phyloP scores from a whole-genome alignment of 2,329 filamentous ascomycete genomes.

The Ophiostoma triangulosporum region DNA sequence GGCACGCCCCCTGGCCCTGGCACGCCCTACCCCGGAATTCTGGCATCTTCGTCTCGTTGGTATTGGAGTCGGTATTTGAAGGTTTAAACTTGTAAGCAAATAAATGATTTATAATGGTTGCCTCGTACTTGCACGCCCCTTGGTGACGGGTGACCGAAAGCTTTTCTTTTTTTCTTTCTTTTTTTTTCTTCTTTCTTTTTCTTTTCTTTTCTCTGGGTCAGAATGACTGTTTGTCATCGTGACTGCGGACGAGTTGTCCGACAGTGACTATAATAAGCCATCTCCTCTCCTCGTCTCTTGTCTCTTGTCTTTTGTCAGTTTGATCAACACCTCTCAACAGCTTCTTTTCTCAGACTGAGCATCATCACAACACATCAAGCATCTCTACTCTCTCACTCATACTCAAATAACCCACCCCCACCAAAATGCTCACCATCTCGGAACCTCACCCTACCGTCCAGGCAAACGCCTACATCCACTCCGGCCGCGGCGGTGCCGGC shows the following conservation, averaged over 20 bases:
- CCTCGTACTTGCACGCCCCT: slow-evolving; percentile 1
- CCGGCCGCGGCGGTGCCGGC: slow-evolving; percentile 42
- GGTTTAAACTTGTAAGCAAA: too few relatives aligned
- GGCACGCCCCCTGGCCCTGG: too few relatives aligned
- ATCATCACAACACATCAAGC: background rate
- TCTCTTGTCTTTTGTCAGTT: background rate
- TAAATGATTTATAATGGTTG: too few relatives aligned
- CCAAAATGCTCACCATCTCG: slow-evolving; percentile 31
- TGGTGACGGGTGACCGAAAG: slow-evolving; percentile 2
- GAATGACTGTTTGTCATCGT: background rate
- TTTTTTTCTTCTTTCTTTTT: background rate
- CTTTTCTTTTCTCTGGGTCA: background rate
- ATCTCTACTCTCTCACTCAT: background rate
- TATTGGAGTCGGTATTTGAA: too few relatives aligned
- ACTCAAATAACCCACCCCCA: background rate
- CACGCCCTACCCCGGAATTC: slow-evolving; percentile 4
- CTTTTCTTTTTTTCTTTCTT: background rate
- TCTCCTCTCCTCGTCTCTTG: background rate
- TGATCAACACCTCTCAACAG: too few relatives aligned
- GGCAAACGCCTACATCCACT: slow-evolving; percentile 35
- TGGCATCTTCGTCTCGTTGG: slow-evolving; percentile 3
- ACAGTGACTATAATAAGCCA: slow-evolving; percentile 1
- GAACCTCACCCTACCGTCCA: slow-evolving; percentile 35
- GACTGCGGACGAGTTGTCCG: background rate
- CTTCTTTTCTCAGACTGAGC: too few relatives aligned